Evolutionary conservation across 495 filamentous ascomycete genomes (phyloP), one percentile per base, ranked within the genome.

Genomic region (Daldinia childiae): DNA sequence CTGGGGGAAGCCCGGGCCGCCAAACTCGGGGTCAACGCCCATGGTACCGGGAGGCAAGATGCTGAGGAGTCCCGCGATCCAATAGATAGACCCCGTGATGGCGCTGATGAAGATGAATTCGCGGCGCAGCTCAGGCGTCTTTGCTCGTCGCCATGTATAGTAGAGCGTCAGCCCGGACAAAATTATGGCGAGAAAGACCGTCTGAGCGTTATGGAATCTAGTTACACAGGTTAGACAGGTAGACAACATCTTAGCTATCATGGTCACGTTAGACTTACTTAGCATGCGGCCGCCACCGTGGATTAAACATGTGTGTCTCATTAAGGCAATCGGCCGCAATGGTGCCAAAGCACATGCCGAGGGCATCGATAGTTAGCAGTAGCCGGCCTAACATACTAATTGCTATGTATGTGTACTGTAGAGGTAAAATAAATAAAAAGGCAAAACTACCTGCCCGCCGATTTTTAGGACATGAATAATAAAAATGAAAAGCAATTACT

Each of bases 201-300:
- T 88, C 55, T 88, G 86, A 15, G 79, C 86, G 63, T 82, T 82
- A 75, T 89, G 86, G 74, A 88, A 89, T 65, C 82, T 84, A 58
- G 3, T 52, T 5, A 21, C 15, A 14, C 17, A 39, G 54, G 38
- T 65, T 39, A 58, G 56, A 4, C n/a, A n/a, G n/a, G n/a, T 8
- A 30, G 2, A 21, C 12, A 41, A 30, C 26, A 19, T 24, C 45
- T 58, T 58, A 27, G 34, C 34, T 36, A 36, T 36, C 5, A 3
- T 14, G 34, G 0, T 14, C 14, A 36, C 1, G 3, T 9, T 9
- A 21, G 38, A 72, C 76, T 39, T 12, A 82, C 82, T 82, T 83
- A 26, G 86, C 87, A 73, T 88, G 87, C 0, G 86, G 86, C 8
- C 81, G 78, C 86, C 86, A 88, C 55, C 79, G 78, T 14, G 85